Base-by-base conservation (phyloP, 2,329 filamentous ascomycete species). In the Tetracladium maxilliforme region DNA sequence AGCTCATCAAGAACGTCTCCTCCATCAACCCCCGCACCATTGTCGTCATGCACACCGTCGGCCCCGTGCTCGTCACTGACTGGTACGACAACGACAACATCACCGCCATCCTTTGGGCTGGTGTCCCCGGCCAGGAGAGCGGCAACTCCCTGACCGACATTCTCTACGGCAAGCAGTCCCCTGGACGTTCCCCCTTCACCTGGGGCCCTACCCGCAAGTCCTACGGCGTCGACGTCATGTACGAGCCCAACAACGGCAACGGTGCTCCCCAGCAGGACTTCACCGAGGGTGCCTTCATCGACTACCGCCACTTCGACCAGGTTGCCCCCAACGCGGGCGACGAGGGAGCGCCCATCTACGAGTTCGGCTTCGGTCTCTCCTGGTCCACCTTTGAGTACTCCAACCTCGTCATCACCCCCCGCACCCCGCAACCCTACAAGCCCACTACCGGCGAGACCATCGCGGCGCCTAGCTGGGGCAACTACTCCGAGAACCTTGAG, bases 21-120 rank as follows among this genome's bases (percentile, higher is more conserved):
- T 61, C 71, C 6, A 45, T 71, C 33, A 86, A 77, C 60, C 72
- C 76, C 55, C 93, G 94, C 62, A 93, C 84, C 9, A 77, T 95
- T 31, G 81, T 95, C 10, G 70, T 94, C 29, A 76, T 95, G 30
- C 87, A 95, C 56, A 83, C 79, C 2, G 69, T 75, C 4, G 84
- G 84, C 1, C 71, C 86, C 1, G 79, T 92, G 5, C 54, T 92
- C 1, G 52, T 94, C 14, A 69, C 72, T 9, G 68, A 81, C 7
- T 87, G 73, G 63, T 73, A 79, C 40, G 54, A 79, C 26, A 73
- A 71, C 48, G 66, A 70, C 18, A 92, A 92, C 48, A 62, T 92
- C 24, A 84, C 80, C 1, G 83, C 81, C 19, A 83, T 92, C 26
- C 46, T 92, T 3, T 90, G 77, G 66, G 81, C 81, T 17, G 79